Evolutionary conservation across 2,329 filamentous ascomycete genomes (phyloP).

Genomic region (Ceratocystis diversiconidia): DNA sequence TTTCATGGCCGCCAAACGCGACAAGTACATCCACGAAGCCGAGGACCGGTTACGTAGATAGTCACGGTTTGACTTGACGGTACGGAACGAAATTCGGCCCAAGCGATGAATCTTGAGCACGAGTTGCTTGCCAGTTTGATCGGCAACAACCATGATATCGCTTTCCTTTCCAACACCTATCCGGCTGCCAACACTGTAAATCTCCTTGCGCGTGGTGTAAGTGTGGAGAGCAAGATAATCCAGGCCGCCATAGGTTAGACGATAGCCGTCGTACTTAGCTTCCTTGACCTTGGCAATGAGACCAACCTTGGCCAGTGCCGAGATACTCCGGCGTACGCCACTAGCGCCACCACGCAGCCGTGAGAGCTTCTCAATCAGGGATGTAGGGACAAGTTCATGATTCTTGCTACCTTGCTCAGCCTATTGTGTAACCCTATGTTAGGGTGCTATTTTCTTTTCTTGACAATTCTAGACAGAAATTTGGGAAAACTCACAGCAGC

Average conservation of each 20-base stretch:
- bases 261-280: slow-evolving; percentile 93
- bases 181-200: slow-evolving; percentile 88
- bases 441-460: slow-evolving; percentile 7
- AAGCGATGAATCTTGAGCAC: slow-evolving; percentile 94
- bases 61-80: slow-evolving; percentile 89
- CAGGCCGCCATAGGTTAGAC: slow-evolving; percentile 87
- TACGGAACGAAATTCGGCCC: slow-evolving; percentile 90
- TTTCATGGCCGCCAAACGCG: slow-evolving; percentile 78
- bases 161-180: slow-evolving; percentile 96
- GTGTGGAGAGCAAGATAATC: slow-evolving; percentile 95
- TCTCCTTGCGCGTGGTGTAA: slow-evolving; percentile 60
- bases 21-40: slow-evolving; percentile 97
- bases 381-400: slow-evolving; percentile 89
- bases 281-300: slow-evolving; percentile 90
- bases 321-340: slow-evolving; percentile 76
- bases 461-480: not conserved
- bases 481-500: slow-evolving; percentile 52
- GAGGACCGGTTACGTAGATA: slow-evolving; percentile 71
- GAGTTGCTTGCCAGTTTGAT: slow-evolving; percentile 58
- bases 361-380: slow-evolving; percentile 71
- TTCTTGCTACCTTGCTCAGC: slow-evolving; percentile 90
- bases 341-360: slow-evolving; percentile 63
- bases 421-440: slow-evolving; percentile 32
- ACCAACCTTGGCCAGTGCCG: slow-evolving; percentile 76
- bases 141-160: slow-evolving; percentile 88